phyloP scores from a whole-genome alignment of 2,329 filamentous ascomycete genomes.

The Alternaria hordeiaustralica region DNA sequence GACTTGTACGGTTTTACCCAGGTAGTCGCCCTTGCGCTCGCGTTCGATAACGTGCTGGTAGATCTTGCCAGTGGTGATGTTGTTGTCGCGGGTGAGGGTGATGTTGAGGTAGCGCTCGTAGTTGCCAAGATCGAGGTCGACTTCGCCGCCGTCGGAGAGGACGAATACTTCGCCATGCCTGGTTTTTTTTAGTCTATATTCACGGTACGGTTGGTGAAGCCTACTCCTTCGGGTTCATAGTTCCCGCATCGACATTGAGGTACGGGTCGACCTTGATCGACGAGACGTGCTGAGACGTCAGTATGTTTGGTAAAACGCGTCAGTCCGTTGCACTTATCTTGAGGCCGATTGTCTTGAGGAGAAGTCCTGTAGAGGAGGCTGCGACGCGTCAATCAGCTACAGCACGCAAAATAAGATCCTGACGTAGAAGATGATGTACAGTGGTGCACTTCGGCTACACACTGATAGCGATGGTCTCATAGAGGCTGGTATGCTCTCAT shows the following conservation, averaged over 20 bases:
- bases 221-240: slow-evolving; percentile 71
- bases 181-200: slow-evolving; percentile 17
- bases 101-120: slow-evolving; percentile 84
- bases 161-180: slow-evolving; percentile 92
- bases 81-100: slow-evolving; percentile 83
- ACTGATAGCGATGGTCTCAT: neutral
- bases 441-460: neutral
- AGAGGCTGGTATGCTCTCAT: neutral
- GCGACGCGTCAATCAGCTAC: slow-evolving; percentile 38
- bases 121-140: slow-evolving; percentile 77
- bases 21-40: slow-evolving; percentile 75
- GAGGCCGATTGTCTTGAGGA: slow-evolving; percentile 81
- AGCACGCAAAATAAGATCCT: neutral
- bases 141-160: slow-evolving; percentile 80
- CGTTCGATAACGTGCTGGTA: slow-evolving; percentile 87
- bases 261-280: slow-evolving; percentile 76
- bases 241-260: slow-evolving; percentile 78
- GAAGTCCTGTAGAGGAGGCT: slow-evolving; percentile 74
- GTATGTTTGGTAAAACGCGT: slow-evolving; percentile 25
- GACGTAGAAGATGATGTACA: neutral
- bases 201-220: slow-evolving; percentile 32
- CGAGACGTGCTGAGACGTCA: slow-evolving; percentile 60
- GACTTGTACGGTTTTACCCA: slow-evolving; percentile 88
- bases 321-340: slow-evolving; percentile 65
- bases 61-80: slow-evolving; percentile 97